Percentiles rank a stretch among this genome's conserved stretches.
Conservation (phyloP, 148 eudicot genomes). For the Linanthus parryae region DNA sequence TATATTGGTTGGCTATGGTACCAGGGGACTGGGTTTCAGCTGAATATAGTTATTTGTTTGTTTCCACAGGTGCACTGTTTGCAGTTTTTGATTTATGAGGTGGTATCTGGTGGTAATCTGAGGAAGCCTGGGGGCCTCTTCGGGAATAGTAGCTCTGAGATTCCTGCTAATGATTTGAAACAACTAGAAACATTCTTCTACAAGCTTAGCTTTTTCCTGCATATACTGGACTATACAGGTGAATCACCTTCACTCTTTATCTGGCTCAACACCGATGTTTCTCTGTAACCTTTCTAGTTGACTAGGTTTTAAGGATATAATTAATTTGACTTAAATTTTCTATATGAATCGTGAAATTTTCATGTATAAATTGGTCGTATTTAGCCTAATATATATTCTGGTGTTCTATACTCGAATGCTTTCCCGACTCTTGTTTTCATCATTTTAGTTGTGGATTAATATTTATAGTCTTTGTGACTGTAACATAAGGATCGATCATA, state of each 20-base stretch:
- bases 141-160: slow-evolving; percentile 85
- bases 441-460: too few relatives aligned
- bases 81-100: slow-evolving; percentile 96
- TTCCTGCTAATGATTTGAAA: slow-evolving; percentile 84
- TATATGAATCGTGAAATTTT: too few relatives aligned
- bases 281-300: neutral
- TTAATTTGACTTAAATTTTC: too few relatives aligned
- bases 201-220: slow-evolving; percentile 97
- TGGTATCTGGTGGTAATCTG: slow-evolving; percentile 94
- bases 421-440: too few relatives aligned
- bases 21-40: too few relatives aligned
- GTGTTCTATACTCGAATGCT: too few relatives aligned
- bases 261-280: neutral
- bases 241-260: slow-evolving; percentile 3
- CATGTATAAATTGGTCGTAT: too few relatives aligned
- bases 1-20: too few relatives aligned
- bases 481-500: too few relatives aligned
- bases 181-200: slow-evolving; percentile 94
- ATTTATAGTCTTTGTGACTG: too few relatives aligned
- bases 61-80: slow-evolving; percentile 78
- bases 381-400: too few relatives aligned
- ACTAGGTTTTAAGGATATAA: neutral
- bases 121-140: slow-evolving; percentile 95
- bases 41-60: neutral
- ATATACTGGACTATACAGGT: slow-evolving; percentile 93